Percentiles rank a stretch among this genome's conserved stretches.
These are phyloP conservation scores for Tulasnella calospora DNA, from an alignment of 768 basidiomycete genomes.

Conservation along the genomic window DNA sequence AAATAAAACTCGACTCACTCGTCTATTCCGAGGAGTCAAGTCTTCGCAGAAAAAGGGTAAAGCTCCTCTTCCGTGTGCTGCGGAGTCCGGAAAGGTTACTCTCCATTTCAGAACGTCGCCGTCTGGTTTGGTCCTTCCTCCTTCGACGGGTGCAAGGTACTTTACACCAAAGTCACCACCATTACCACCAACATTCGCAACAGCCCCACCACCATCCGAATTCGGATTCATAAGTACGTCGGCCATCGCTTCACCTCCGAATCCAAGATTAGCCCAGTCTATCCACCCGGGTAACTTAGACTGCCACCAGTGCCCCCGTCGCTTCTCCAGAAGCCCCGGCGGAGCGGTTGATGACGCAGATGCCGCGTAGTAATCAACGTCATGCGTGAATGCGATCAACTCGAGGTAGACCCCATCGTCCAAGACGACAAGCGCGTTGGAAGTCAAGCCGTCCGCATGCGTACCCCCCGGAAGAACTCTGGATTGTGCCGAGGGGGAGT, in stretches of 20 bases:
- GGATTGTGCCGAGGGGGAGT: neutral
- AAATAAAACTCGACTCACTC: slow-evolving; percentile 43
- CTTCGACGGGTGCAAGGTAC: slow-evolving; percentile 36
- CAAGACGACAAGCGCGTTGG: slow-evolving; percentile 61
- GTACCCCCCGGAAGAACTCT: slow-evolving; percentile 65
- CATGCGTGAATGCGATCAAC: slow-evolving; percentile 59
- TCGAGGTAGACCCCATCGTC: slow-evolving; percentile 61
- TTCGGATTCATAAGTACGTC: slow-evolving; percentile 48
- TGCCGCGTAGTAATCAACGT: slow-evolving; percentile 43
- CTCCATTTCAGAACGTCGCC: slow-evolving; percentile 57
- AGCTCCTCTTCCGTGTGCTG: slow-evolving; percentile 30
- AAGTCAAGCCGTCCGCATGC: slow-evolving; percentile 58
- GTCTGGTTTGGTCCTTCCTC: slow-evolving; percentile 55
- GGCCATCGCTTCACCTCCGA: slow-evolving; percentile 41
- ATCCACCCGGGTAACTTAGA: slow-evolving; percentile 57
- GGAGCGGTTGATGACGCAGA: neutral
- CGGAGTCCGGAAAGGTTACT: slow-evolving; percentile 43
- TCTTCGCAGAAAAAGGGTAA: slow-evolving; percentile 75
- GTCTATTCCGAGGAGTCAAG: slow-evolving; percentile 53
- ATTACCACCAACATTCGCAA: neutral
- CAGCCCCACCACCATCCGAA: neutral
- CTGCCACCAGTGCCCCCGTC: slow-evolving; percentile 53
- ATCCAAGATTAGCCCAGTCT: slow-evolving; percentile 58
- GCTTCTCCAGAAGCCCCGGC: slow-evolving; percentile 44
- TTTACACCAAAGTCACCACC: slow-evolving; percentile 42